Conservation (phyloP, 495 filamentous ascomycete genomes). For the Thermothielavioides terrestris region DNA sequence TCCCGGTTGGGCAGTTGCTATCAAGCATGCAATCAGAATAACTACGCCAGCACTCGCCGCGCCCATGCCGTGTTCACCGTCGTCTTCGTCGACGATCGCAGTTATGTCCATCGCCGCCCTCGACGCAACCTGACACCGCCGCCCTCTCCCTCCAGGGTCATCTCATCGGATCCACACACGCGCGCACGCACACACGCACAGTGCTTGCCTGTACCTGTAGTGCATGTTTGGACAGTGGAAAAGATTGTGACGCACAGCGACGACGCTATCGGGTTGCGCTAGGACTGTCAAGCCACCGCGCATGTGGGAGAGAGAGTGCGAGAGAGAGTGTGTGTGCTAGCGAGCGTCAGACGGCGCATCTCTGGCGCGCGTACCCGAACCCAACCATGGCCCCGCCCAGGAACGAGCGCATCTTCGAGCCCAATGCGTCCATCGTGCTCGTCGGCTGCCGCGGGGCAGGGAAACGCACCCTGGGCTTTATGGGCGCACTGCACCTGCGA, state of each 20-base stretch:
- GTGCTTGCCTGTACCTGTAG: too few relatives aligned
- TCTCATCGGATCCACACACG: too few relatives aligned
- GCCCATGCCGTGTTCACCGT: not conserved
- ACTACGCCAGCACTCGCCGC: not conserved
- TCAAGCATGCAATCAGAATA: not conserved
- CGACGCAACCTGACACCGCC: not conserved
- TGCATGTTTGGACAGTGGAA: too few relatives aligned
- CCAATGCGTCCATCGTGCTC: constrained; percentile 61
- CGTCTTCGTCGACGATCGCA: not conserved
- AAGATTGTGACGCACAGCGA: too few relatives aligned
- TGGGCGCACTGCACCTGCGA: constrained; percentile 62
- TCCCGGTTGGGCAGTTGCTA: not conserved
- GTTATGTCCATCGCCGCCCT: not conserved
- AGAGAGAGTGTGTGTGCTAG: too few relatives aligned
- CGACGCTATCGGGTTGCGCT: too few relatives aligned
- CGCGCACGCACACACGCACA: too few relatives aligned
- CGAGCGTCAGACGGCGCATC: too few relatives aligned
- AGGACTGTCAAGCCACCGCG: too few relatives aligned
- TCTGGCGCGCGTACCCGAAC: not conserved
- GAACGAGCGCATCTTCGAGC: constrained; percentile 44
- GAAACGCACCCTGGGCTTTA: constrained; percentile 68
- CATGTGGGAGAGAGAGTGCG: too few relatives aligned
- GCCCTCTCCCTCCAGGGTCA: not conserved
- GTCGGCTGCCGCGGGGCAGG: constrained; percentile 68
- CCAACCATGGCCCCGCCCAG: constrained; percentile 20